phyloP scores from a whole-genome alignment of 1,284 basidiomycete genomes.

The Leccinum griseonigrum region DNA sequence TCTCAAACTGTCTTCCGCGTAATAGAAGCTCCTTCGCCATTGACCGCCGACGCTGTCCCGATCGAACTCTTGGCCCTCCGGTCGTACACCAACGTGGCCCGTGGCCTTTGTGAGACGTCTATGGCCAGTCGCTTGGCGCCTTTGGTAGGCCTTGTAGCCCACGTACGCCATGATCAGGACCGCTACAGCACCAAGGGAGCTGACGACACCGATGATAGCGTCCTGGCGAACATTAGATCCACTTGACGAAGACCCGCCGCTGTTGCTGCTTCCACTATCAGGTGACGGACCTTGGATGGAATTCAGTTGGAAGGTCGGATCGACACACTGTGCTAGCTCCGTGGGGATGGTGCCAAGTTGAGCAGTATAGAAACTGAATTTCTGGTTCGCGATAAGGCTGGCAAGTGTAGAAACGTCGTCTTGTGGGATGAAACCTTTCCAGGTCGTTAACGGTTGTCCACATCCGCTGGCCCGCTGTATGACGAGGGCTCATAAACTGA shows the following conservation, averaged over 20 bases:
- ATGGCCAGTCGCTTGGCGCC: conserved; percentile 60
- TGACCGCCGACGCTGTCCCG: conserved; percentile 69
- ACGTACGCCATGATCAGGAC: conserved; percentile 65
- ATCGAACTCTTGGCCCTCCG: conserved; percentile 66
- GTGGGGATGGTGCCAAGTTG: conserved; percentile 38
- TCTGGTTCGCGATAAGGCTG: conserved; percentile 50
- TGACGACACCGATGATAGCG: conserved; percentile 80
- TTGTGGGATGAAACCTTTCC: conserved; percentile 56
- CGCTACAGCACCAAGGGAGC: conserved; percentile 68
- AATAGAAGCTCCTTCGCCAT: conserved; percentile 76
- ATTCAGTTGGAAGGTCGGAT: conserved; percentile 54
- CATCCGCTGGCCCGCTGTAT: conserved; percentile 49
- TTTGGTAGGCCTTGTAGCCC: conserved; percentile 56
- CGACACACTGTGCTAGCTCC: conserved; percentile 57
- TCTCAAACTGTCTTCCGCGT: conserved; percentile 74
- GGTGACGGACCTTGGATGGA: conserved; percentile 41
- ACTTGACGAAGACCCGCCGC: conserved; percentile 10
- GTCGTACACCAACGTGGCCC: conserved; percentile 38
- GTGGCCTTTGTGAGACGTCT: conserved; percentile 56
- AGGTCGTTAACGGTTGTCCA: conserved; percentile 54
- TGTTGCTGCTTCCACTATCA: conserved; percentile 23
- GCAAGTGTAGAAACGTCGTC: conserved; percentile 49
- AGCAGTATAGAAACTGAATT: conserved; percentile 60
- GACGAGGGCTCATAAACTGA: conserved; percentile 54
- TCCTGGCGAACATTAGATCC: conserved; percentile 49